Evolutionary conservation across 2,329 filamentous ascomycete species (phyloP).

Genomic region (Monosporascus sp.): DNA sequence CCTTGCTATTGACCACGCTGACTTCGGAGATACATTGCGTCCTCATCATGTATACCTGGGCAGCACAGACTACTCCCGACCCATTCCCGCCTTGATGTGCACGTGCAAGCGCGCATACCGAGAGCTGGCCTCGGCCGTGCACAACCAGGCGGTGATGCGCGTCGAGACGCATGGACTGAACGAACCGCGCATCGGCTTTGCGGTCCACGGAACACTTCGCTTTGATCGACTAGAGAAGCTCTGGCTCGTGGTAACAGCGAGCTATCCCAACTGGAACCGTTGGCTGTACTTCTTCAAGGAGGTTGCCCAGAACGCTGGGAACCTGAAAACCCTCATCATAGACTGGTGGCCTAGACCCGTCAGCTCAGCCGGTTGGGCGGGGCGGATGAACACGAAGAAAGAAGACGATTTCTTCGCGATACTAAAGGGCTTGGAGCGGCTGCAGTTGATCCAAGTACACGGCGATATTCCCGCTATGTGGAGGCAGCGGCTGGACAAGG

Average conservation of each 20-base stretch:
- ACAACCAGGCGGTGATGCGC: constrained; percentile 18
- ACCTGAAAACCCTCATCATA: constrained; percentile 19
- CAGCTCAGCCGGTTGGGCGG: constrained; percentile 5
- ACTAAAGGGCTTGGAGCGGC: constrained; percentile 7
- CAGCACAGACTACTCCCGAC: constrained; percentile 5
- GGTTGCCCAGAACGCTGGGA: constrained; percentile 9
- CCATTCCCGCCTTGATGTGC: constrained; percentile 17
- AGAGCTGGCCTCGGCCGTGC: constrained; percentile 17
- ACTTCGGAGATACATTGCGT: constrained; percentile 18
- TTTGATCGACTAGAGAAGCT: constrained; percentile 21
- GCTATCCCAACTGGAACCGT: constrained; percentile 26
- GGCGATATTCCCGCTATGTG: constrained; percentile 16
- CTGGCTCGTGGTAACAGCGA: constrained; percentile 19
- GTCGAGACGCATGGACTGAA: constrained; percentile 18
- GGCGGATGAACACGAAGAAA: constrained; percentile 14
- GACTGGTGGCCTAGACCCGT: constrained; percentile 24
- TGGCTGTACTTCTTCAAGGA: constrained; percentile 25
- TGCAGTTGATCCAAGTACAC: constrained; percentile 16
- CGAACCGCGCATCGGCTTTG: constrained; percentile 23
- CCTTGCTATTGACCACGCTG: constrained; percentile 13
- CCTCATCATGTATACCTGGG: constrained; percentile 13
- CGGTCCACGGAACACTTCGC: constrained; percentile 22
- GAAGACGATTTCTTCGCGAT: constrained; percentile 18
- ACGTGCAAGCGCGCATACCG: constrained; percentile 14
- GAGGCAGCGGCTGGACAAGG: constrained; percentile 10